phyloP scores from a whole-genome alignment of 371 early-diverging fungal genomes.

The Saksenaea oblongispora region DNA sequence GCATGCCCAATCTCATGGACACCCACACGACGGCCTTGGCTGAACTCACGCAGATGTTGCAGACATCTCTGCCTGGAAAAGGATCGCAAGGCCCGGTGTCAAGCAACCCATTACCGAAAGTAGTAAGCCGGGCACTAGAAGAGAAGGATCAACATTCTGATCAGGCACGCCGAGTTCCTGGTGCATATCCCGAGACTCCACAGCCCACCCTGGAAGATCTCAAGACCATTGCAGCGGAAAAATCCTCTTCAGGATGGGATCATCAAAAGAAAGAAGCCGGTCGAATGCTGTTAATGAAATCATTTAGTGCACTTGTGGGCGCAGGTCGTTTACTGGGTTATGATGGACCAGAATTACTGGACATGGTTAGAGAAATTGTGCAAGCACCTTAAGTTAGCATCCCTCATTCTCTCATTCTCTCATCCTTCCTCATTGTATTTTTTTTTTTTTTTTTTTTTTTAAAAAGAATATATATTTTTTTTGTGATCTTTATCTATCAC shows the following conservation, averaged over 20 bases:
- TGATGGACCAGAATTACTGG: constrained; percentile 34
- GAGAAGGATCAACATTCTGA: constrained; percentile 8
- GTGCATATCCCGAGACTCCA: constrained; percentile 30
- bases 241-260: constrained; percentile 12
- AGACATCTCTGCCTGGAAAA: constrained; percentile 31
- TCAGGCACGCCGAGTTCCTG: constrained; percentile 21
- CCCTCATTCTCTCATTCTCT: too few species aligned
- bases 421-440: not conserved
- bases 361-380: constrained; percentile 38
- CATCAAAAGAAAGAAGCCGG: constrained; percentile 26
- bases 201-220: constrained; percentile 20
- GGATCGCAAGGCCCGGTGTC: not conserved
- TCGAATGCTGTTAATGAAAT: constrained; percentile 35
- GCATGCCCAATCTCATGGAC: constrained; percentile 53
- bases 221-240: not conserved
- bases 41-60: constrained; percentile 45
- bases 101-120: constrained; percentile 36
- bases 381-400: constrained; percentile 18
- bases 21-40: constrained; percentile 39
- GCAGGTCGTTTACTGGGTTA: constrained; percentile 40
- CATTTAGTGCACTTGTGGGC: constrained; percentile 37
- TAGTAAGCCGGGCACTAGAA: constrained; percentile 8
- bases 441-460: constrained; percentile 10
- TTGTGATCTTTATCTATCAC: not conserved
- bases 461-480: constrained; percentile 4